These are phyloP conservation scores for Wickerhamiella siamensis DNA, from an alignment of 805 yeast species.

Conservation along the genomic window DNA sequence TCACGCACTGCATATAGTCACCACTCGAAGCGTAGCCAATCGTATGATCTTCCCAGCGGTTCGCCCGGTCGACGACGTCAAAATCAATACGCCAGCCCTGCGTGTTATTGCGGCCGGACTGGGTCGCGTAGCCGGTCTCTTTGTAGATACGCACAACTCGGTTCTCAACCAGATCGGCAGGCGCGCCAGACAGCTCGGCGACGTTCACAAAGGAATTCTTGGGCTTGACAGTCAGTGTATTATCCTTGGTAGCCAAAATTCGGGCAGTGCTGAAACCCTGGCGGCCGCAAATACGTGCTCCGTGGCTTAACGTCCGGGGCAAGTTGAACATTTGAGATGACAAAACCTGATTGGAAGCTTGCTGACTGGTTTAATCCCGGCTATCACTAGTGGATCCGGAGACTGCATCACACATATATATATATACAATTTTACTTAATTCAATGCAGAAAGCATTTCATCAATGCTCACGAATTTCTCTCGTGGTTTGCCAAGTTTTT, in stretches of 20 bases:
- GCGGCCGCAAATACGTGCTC: background rate
- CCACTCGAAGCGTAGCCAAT: conserved; percentile 73
- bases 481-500: conserved; percentile 36
- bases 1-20: conserved; percentile 68
- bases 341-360: background rate
- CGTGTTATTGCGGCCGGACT: conserved; percentile 39
- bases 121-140: conserved; percentile 70
- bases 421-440: no score
- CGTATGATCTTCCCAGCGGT: conserved; percentile 81
- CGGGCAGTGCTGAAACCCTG: background rate
- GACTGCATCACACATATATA: no score
- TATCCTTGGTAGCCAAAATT: background rate
- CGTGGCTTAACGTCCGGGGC: background rate
- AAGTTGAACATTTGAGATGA: background rate
- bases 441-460: conserved; percentile 33
- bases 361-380: background rate
- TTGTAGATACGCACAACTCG: conserved; percentile 66
- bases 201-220: conserved; percentile 8
- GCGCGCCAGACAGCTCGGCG: conserved; percentile 42
- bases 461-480: conserved; percentile 37
- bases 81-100: conserved; percentile 63
- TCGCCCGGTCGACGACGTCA: conserved; percentile 63
- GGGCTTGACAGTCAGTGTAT: conserved; percentile 11
- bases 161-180: conserved; percentile 41
- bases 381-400: no score